A percentile compares a stretch with the other conserved stretches of the same genome.
Conservation (phyloP, 345 rosid species). For the Lepidium africanum region DNA sequence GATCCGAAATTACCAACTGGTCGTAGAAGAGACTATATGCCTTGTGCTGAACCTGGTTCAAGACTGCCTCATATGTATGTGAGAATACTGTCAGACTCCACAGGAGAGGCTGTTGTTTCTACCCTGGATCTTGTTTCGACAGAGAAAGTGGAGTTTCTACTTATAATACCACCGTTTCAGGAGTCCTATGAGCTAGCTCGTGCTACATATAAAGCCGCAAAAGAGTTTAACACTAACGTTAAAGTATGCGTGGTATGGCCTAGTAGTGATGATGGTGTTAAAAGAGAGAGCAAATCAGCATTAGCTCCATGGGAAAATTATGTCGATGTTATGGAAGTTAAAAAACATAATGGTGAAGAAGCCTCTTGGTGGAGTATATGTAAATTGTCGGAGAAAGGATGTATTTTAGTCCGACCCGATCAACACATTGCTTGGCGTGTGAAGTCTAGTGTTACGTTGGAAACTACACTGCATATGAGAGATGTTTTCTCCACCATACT, state of each 20-base stretch:
- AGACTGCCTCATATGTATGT: constrained; percentile 81
- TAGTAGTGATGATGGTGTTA: constrained; percentile 14
- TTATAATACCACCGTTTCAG: constrained; percentile 57
- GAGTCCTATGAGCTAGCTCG: constrained; percentile 64
- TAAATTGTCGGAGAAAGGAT: constrained; percentile 59
- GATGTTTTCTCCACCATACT: constrained; percentile 47
- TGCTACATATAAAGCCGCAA: constrained; percentile 45
- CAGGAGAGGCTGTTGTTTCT: constrained; percentile 47
- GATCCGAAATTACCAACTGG: constrained; percentile 49
- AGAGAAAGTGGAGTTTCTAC: constrained; percentile 74
- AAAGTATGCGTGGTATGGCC: constrained; percentile 71
- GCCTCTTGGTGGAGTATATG: constrained; percentile 77
- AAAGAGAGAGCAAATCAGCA: constrained; percentile 33
- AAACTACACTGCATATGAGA: constrained; percentile 47
- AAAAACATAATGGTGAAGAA: constrained; percentile 17
- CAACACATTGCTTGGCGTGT: constrained; percentile 78
- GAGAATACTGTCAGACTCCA: constrained; percentile 35
- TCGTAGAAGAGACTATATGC: constrained; percentile 71
- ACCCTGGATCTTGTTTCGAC: constrained; percentile 63
- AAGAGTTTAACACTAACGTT: constrained; percentile 43
- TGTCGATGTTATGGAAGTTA: constrained; percentile 51
- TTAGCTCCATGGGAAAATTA: constrained; percentile 57
- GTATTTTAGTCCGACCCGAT: constrained; percentile 72
- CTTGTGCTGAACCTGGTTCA: constrained; percentile 77
- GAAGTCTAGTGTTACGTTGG: constrained; percentile 35